Base-by-base conservation (phyloP, 2,329 filamentous ascomycete species). In the Phoma sp. region DNA sequence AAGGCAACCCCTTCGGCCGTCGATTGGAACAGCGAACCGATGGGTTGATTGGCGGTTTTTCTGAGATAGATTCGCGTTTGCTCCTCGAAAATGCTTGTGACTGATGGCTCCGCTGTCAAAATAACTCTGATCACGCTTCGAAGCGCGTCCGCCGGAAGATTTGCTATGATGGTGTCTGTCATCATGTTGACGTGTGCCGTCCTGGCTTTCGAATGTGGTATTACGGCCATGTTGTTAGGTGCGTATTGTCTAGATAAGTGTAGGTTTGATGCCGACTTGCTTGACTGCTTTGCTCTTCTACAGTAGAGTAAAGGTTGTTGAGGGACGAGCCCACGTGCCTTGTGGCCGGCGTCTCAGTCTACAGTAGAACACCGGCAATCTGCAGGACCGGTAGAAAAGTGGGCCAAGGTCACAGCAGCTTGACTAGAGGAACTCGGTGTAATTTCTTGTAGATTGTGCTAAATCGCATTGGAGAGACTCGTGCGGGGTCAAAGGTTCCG, bases 161-260 rank as follows among this genome's bases (percentile, higher is more conserved):
- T 80, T n/a, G 73, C 75, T 47, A 80, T 77, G 51, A 80, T 73
- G 4, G 74, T 78, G 51, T 80, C 78, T 2, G 74, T 77, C 78
- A 80, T 80, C 74, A 80, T 77, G 47, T 80, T 81, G 57, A 80
- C 76, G 60, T 80, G 78, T 24, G 77, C 74, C 2, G 70, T 73
- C 39, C 72, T 73, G 43, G 50, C 47, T 17, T 27, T 32, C 9
- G 31, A 33, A 12, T 19, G 37, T 12, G 38, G 32, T 31, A 37
- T 19, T 15, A 37, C 15, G 21, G 47, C 37, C 47, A 40, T 41
- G 9, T 2, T 25, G 19, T 17, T 12, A 36, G 31, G n/a, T 17
- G 9, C 33, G 15, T 10, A 19, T n/a, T 10, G 5, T n/a, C 12
- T 36, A 4, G 33, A 21, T 29, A 12, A 6, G 35, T 37, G 1